Base-by-base conservation (phyloP, 75 land plant genomes). In the Sequoia sempervirens region DNA sequence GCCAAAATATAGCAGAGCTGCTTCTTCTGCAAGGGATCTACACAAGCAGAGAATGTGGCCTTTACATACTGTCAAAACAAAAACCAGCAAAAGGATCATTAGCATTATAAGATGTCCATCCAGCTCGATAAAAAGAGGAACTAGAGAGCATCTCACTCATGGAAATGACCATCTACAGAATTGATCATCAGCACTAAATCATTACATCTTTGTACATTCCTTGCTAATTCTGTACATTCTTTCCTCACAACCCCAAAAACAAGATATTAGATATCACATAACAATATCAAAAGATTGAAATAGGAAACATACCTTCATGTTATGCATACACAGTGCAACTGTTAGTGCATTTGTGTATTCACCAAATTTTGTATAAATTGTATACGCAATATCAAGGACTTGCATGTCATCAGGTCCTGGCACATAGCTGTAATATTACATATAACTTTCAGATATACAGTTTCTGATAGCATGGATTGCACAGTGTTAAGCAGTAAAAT, bases 341-440 rank as follows among this genome's bases (percentile, higher is more conserved):
- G 92, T 91, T 32, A 98, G 87, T n/a, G 99, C 98, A 89, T 93
- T 97, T 46, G 96, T 85, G 84, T 83, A 92, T 84, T 96, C 94
- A 69, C 94, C 93, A 90, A 98, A 98, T 87, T 98, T 98, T 80
- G 90, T 83, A 66, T 98, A 98, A 7, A 94, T 92, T 69, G 86
- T 82, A 75, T 95, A 96, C 26, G 99, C 99, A 75, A 94, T 96
- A 69, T 94, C 98, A 68, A 98, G 85, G 56, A 93, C 98, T 82
- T 88, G 83, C 84, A 89, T 90, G 82, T 98, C 99, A 93, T 98
- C 99, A 38, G 96, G 97, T 76, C 98, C 96, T 73, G 99, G 96
- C 46, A 98, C 92, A 85, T 94, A 98, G 85, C 99, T 97, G 95
- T 88, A 86, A 82, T 58, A 81, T 46, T 15, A 85, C 72, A 84